A percentile compares a stretch with the other conserved stretches of the same genome.
These are phyloP conservation scores for Fimicolochytrium jonesii DNA, from an alignment of 192 early-diverging fungal genomes.

Conservation along the genomic window DNA sequence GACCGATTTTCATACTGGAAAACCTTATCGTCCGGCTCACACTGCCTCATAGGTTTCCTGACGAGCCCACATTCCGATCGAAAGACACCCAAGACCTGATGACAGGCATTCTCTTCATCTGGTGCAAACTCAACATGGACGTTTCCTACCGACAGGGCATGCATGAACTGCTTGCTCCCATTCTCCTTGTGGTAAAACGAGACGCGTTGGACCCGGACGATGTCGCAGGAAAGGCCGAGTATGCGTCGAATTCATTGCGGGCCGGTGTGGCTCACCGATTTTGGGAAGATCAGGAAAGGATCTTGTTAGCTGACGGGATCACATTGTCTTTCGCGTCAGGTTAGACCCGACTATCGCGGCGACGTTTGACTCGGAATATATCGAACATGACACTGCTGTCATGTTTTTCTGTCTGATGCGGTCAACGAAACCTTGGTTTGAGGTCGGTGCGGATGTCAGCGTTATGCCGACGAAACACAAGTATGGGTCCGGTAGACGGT, in stretches of 20 bases:
- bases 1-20: neutral
- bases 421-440: conserved; percentile 78
- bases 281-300: no score
- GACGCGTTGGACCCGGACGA: conserved; percentile 51
- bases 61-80: conserved; percentile 73
- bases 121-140: conserved; percentile 80
- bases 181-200: conserved; percentile 69
- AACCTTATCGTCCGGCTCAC: no score
- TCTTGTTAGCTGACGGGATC: no score
- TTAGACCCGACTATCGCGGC: conserved; percentile 30
- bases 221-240: no score
- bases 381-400: conserved; percentile 84
- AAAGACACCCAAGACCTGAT: conserved; percentile 62
- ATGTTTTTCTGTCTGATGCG: conserved; percentile 83
- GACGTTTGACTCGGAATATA: conserved; percentile 61
- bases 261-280: no score
- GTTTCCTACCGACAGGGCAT: conserved; percentile 97
- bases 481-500: no score
- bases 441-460: conserved; percentile 58
- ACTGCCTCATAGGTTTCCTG: conserved; percentile 91
- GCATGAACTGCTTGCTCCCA: conserved; percentile 90
- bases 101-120: conserved; percentile 83
- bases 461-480: no score
- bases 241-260: no score
- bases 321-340: no score